These are phyloP conservation scores for Hyphodiscus sp. DNA, from an alignment of 2,329 filamentous ascomycete genomes.

Conservation along the genomic window DNA sequence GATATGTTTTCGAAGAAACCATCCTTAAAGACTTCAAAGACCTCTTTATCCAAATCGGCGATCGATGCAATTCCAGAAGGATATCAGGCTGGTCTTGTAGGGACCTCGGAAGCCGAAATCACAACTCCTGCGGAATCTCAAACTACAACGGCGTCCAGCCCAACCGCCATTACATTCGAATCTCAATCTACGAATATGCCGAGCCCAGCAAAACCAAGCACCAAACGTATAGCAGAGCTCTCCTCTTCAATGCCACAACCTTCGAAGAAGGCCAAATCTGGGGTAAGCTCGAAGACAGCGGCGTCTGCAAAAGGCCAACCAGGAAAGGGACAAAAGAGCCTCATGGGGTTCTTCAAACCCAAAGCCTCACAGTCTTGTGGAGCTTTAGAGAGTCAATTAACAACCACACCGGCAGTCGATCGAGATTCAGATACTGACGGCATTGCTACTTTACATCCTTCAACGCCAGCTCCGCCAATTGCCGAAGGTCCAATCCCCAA, in stretches of 20 bases:
- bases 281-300: constrained; percentile 13
- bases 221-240: background rate
- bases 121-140: background rate
- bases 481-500: background rate
- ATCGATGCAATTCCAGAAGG: background rate
- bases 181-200: constrained; percentile 10
- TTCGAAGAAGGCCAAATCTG: constrained; percentile 47
- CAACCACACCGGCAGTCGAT: background rate
- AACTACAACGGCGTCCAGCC: background rate
- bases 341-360: constrained; percentile 76
- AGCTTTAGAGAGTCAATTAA: constrained; percentile 2
- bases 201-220: constrained; percentile 12
- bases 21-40: constrained; percentile 2
- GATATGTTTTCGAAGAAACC: constrained; percentile 77
- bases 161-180: background rate
- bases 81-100: background rate
- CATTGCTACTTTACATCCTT: constrained; percentile 2
- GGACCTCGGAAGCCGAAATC: background rate
- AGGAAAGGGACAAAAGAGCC: constrained; percentile 30
- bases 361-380: constrained; percentile 33
- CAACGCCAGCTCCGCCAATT: constrained; percentile 1
- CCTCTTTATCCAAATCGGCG: background rate
- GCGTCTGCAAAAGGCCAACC: constrained; percentile 41
- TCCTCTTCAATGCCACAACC: constrained; percentile 15
- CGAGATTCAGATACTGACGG: background rate